These are phyloP conservation scores for Huiozyma naganishii DNA, from an alignment of 805 yeast genomes.

Conservation along the genomic window DNA sequence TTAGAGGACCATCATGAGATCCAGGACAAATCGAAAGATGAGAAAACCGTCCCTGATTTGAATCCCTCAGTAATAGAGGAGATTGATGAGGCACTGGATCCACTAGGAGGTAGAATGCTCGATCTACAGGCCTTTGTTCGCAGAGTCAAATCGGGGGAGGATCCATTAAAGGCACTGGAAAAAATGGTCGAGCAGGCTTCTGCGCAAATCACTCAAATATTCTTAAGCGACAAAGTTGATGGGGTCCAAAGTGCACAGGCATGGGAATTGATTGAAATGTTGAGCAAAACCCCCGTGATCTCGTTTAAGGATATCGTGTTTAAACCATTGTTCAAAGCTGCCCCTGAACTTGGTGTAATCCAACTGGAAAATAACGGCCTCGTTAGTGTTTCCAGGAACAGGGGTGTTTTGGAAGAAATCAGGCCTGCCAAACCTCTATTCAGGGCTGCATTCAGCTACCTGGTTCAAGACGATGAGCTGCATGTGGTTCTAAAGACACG, in stretches of 20 bases:
- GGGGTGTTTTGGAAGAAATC: slow-evolving; percentile 60
- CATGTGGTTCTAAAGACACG: slow-evolving; percentile 54
- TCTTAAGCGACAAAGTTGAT: slow-evolving; percentile 37
- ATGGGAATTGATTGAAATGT: slow-evolving; percentile 66
- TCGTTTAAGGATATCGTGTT: slow-evolving; percentile 41
- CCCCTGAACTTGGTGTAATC: slow-evolving; percentile 45
- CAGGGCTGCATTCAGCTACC: slow-evolving; percentile 62
- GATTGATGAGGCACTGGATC: slow-evolving; percentile 49
- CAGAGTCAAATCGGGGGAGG: slow-evolving; percentile 80
- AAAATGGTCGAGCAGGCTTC: slow-evolving; percentile 80
- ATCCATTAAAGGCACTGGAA: slow-evolving; percentile 60
- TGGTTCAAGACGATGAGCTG: slow-evolving; percentile 47
- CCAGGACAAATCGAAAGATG: slow-evolving; percentile 22
- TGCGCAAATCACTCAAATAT: slow-evolving; percentile 79
- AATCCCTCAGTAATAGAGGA: slow-evolving; percentile 12
- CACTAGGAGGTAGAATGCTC: slow-evolving; percentile 90
- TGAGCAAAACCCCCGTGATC: slow-evolving; percentile 41
- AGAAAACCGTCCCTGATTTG: slow-evolving; percentile 5
- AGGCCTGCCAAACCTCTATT: slow-evolving; percentile 78
- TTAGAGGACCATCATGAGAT: slow-evolving; percentile 27
- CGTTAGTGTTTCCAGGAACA: slow-evolving; percentile 58
- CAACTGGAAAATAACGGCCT: slow-evolving; percentile 74
- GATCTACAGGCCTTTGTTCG: slow-evolving; percentile 86
- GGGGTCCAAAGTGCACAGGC: slow-evolving; percentile 72
- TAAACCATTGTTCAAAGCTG: slow-evolving; percentile 48